Evolutionary conservation across 805 yeast genomes (phyloP), one percentile per base, ranked within the genome.

Genomic region (Lipomyces kockii): DNA sequence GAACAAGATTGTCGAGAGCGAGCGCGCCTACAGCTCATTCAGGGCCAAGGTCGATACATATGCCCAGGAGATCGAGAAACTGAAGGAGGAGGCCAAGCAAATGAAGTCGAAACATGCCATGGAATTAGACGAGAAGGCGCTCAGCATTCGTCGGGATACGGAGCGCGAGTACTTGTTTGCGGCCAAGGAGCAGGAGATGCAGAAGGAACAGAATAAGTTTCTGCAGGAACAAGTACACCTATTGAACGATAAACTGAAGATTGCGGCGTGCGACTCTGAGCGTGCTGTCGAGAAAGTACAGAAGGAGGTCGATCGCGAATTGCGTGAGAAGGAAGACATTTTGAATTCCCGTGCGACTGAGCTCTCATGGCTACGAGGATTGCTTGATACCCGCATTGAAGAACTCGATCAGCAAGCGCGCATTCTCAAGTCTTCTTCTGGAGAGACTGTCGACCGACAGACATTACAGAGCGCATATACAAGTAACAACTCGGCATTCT

Each of bases 401-500:
- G 69, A 69, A 51, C 68, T 69, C 2, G 72, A 69, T 34, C 65
- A 61, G 52, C 71, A 68, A 35, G 56, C 51, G 22, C 58, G 54
- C 32, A 27, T 62, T 20, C 55, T 58, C 20, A 53, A 54, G 35
- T 27, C 29, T 37, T 25, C 51, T 27, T 52, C 43, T 34, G 35
- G 32, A 3, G 71, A 61, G 7, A 34, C 46, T 20, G 39, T 65
- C 35, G 55, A 58, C 5, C 12, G 55, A 37, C 29, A 27, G 27
- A 22, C 52, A 11, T 32, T 65, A 22, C 67, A 62, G 56, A 60
- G 22, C 8, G 12, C 65, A 20, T 68, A 63, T 37, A 14, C 60
- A 5, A 46, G 35, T 11, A 46, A 35, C 58, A 62, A 68, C 57
- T 61, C 71, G 12, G 27, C n/a, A 6, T 65, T 65, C 54, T 53